A percentile compares a stretch with the other conserved stretches of the same genome.
These are phyloP conservation scores for Rhizopus sp. DNA, from an alignment of 371 early-diverging fungal species.

Conservation along the genomic window DNA sequence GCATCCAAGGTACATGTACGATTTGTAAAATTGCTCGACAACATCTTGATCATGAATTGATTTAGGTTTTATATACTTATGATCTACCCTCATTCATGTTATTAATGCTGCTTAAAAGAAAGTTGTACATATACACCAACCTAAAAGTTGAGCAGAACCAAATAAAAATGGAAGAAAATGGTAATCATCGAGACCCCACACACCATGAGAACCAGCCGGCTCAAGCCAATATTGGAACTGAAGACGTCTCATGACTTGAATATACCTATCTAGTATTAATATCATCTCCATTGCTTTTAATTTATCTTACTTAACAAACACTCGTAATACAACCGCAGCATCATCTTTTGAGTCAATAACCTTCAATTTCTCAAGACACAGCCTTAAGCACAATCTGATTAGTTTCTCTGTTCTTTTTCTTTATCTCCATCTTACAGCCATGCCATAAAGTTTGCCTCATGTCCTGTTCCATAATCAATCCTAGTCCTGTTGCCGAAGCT, in stretches of 20 bases:
- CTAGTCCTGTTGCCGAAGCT: slow-evolving; percentile 96
- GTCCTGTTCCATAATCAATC: slow-evolving; percentile 99
- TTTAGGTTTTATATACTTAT: slow-evolving; percentile 84
- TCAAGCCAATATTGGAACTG: slow-evolving; percentile 96
- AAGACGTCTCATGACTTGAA: slow-evolving; percentile 83
- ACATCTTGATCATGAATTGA: slow-evolving; percentile 84
- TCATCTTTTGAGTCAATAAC: slow-evolving; percentile 67
- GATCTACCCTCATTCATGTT: slow-evolving; percentile 37
- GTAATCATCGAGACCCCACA: slow-evolving; percentile 99
- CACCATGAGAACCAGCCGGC: slow-evolving; percentile 99
- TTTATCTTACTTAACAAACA: slow-evolving; percentile 71
- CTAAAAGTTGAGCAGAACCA: slow-evolving; percentile 87
- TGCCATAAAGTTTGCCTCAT: slow-evolving; percentile 96
- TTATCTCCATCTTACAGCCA: slow-evolving; percentile 69
- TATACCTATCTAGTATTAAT: slow-evolving; percentile 60
- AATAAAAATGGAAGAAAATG: slow-evolving; percentile 98
- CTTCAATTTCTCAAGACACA: slow-evolving; percentile 81
- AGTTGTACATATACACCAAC: slow-evolving; percentile 26
- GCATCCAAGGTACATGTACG: slow-evolving; percentile 94
- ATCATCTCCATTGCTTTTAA: background rate
- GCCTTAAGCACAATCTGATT: slow-evolving; percentile 32
- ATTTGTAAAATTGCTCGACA: slow-evolving; percentile 79
- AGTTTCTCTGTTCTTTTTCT: background rate
- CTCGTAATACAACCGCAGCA: slow-evolving; percentile 71
- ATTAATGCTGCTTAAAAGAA: background rate